Evolutionary conservation across 2,329 filamentous ascomycete species (phyloP), one percentile per base, ranked within the genome.

Genomic region (Fusarium sp.): DNA sequence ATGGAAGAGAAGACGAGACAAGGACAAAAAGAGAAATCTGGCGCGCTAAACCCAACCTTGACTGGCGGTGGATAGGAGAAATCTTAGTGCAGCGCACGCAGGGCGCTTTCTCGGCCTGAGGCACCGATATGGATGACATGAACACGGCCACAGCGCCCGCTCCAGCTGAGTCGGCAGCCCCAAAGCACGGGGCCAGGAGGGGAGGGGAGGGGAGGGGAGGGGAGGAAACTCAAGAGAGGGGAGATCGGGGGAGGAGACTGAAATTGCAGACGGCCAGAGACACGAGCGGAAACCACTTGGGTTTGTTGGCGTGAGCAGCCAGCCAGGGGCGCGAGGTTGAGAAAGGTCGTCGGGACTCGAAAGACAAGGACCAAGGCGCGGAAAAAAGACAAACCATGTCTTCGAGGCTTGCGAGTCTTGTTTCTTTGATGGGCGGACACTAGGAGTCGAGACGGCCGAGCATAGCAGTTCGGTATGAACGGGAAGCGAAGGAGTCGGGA

Each of bases 21-120:
- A 71, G 60, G 53, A 66, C 58, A 65, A 70, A 62, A 73, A 73
- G 66, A 68, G 63, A 66, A 71, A 65, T 76, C 58, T 72, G 73
- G 73, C 78, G 73, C 78, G 78, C 78, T 80, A 80, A 72, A 68
- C 78, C 78, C 73, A 79, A 79, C 65, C 48, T 71, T 73, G 78
- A 74, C 75, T 78, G 74, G 78, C 73, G 77, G 78, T 78, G 77
- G 76, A 76, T 76, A 76, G 74, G 71, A 66, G 66, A 75, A 74
- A 72, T 77, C 75, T 77, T 79, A 79, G 78, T 74, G 76, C 66
- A 72, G 70, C 68, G 66, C 52, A 65, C 68, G 66, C 52, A 65
- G 62, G 52, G 64, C 61, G 68, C 46, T 55, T 64, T 73, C 65
- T 66, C 36, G 31, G 73, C 73, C 73, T 75, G 72, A 76, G 73